Percentiles rank a stretch among this genome's conserved stretches.
These are phyloP conservation scores for Nicotiana obtusifolia DNA, from an alignment of 257 asterid species.

Conservation along the genomic window DNA sequence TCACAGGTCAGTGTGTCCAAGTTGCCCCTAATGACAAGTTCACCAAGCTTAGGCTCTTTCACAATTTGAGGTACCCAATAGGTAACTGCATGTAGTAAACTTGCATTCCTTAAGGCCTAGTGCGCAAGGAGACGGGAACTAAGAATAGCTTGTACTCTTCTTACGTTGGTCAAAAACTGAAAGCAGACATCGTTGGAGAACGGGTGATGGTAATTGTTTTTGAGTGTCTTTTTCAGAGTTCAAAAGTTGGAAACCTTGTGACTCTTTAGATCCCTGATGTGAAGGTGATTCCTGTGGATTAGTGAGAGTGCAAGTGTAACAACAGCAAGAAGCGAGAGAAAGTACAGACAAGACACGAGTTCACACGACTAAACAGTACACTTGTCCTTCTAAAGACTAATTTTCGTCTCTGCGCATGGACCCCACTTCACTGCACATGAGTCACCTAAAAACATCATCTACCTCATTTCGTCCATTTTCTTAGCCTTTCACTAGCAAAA, in stretches of 20 bases:
- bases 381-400: not conserved
- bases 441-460: constrained; percentile 23
- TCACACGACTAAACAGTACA: not conserved
- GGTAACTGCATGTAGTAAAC: constrained; percentile 59
- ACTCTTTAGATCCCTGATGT: constrained; percentile 43
- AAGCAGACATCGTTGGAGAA: too few relatives aligned
- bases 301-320: constrained; percentile 39
- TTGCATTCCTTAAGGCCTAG: constrained; percentile 55
- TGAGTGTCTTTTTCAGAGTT: constrained; percentile 23
- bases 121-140: constrained; percentile 57
- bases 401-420: constrained; percentile 32
- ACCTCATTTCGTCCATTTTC: not conserved
- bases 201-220: not conserved
- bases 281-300: constrained; percentile 54
- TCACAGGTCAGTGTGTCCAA: constrained; percentile 57
- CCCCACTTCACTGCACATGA: constrained; percentile 28
- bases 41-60: constrained; percentile 63
- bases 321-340: constrained; percentile 39
- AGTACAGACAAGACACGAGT: not conserved
- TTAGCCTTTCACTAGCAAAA: not conserved
- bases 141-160: constrained; percentile 70
- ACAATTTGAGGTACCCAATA: constrained; percentile 70
- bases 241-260: constrained; percentile 26
- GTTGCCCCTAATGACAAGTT: constrained; percentile 43
- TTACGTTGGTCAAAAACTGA: constrained; percentile 1